Percentiles rank a stretch among this genome's conserved stretches.
Conservation (phyloP, 352 stramenopile species). For the Sclerospora graminicola region DNA sequence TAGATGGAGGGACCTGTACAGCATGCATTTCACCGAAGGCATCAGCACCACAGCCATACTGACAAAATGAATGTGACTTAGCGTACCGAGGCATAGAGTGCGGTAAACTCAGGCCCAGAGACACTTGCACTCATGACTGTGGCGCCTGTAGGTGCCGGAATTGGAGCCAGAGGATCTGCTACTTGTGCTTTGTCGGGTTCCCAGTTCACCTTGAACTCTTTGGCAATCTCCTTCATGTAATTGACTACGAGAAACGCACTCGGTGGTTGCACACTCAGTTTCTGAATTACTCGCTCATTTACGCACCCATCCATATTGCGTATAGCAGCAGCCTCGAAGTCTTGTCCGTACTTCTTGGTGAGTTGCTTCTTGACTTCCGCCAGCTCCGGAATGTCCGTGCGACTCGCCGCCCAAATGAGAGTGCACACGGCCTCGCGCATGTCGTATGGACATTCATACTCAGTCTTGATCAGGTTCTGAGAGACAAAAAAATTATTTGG, state of each 20-base stretch:
- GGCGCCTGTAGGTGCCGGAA: conserved; percentile 81
- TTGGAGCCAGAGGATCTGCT: conserved; percentile 73
- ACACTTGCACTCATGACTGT: conserved; percentile 71
- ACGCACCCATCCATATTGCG: conserved; percentile 85
- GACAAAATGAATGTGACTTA: background rate
- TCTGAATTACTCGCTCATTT: conserved; percentile 88
- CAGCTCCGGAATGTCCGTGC: conserved; percentile 90
- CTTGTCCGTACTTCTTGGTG: conserved; percentile 84
- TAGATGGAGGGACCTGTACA: conserved; percentile 31
- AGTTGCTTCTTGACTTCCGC: conserved; percentile 85
- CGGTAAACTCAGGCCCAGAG: conserved; percentile 75
- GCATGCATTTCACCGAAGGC: conserved; percentile 1
- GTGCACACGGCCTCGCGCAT: conserved; percentile 89
- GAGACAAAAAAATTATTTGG: background rate
- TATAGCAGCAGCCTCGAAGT: conserved; percentile 75
- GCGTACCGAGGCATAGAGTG: conserved; percentile 55
- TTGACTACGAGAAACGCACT: conserved; percentile 91
- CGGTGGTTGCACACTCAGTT: conserved; percentile 90
- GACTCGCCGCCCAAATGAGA: conserved; percentile 88
- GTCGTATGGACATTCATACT: conserved; percentile 89
- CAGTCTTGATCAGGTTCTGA: conserved; percentile 84
- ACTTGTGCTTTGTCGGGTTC: conserved; percentile 74
- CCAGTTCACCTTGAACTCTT: conserved; percentile 93
- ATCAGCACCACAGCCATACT: background rate
- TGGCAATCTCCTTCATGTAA: conserved; percentile 94